These are phyloP conservation scores for Aristolochia californica DNA, from an alignment of 164 flowering plant genomes.

Conservation along the genomic window DNA sequence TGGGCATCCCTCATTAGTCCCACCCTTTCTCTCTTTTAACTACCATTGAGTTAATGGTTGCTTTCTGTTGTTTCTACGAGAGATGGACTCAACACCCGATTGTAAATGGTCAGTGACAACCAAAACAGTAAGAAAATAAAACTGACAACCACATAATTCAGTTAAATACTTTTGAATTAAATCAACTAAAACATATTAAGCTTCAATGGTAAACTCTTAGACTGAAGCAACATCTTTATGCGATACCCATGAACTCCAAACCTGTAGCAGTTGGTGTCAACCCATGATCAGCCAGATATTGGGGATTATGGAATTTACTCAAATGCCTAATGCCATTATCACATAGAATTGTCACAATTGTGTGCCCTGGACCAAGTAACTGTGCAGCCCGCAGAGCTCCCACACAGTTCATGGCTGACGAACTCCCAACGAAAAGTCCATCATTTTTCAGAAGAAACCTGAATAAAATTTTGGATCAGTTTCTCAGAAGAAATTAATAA, in stretches of 20 bases:
- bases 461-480: background rate
- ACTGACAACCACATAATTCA: too few relatives aligned
- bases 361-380: constrained; percentile 78
- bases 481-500: background rate
- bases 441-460: constrained; percentile 88
- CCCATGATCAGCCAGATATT: constrained; percentile 52
- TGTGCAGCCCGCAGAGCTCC: constrained; percentile 88
- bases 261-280: constrained; percentile 64
- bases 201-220: too few relatives aligned
- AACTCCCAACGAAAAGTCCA: constrained; percentile 93
- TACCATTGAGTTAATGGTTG: too few relatives aligned
- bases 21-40: too few relatives aligned
- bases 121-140: too few relatives aligned
- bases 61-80: too few relatives aligned
- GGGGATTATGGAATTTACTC: constrained; percentile 61
- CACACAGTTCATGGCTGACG: constrained; percentile 98
- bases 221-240: too few relatives aligned
- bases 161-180: too few relatives aligned
- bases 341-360: constrained; percentile 83
- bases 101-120: too few relatives aligned
- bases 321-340: constrained; percentile 94
- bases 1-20: too few relatives aligned
- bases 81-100: too few relatives aligned
- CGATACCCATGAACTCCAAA: constrained; percentile 50
- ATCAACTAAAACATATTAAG: too few relatives aligned